Conservation (phyloP, 2,329 filamentous ascomycete species). For the Colletotrichum sp. region DNA sequence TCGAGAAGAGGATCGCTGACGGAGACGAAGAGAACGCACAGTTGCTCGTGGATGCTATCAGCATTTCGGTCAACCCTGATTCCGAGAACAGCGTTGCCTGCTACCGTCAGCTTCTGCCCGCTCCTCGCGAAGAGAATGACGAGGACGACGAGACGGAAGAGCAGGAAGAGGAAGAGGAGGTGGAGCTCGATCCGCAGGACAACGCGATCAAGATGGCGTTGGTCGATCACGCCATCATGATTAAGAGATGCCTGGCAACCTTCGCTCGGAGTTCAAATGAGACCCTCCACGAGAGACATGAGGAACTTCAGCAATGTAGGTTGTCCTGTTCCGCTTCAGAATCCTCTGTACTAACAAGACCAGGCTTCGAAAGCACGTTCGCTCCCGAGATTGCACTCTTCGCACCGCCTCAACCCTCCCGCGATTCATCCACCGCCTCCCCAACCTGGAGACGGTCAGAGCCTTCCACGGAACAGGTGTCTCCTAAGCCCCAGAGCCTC, state of each 20-base stretch:
- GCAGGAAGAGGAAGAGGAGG: slow-evolving; percentile 49
- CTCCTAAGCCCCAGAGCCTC: slow-evolving; percentile 33
- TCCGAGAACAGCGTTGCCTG: slow-evolving; percentile 79
- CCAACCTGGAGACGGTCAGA: slow-evolving; percentile 55
- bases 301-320: slow-evolving; percentile 71
- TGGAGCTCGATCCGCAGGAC: slow-evolving; percentile 66
- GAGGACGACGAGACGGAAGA: slow-evolving; percentile 45
- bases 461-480: slow-evolving; percentile 43
- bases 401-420: slow-evolving; percentile 51
- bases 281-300: slow-evolving; percentile 58
- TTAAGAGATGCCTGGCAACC: slow-evolving; percentile 79
- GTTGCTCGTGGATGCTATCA: slow-evolving; percentile 76
- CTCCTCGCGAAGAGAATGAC: slow-evolving; percentile 44
- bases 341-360: slow-evolving; percentile 4
- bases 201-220: slow-evolving; percentile 84
- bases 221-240: slow-evolving; percentile 85
- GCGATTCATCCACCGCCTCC: slow-evolving; percentile 47
- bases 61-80: slow-evolving; percentile 75
- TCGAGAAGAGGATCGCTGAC: slow-evolving; percentile 77
- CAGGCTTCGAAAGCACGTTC: slow-evolving; percentile 68
- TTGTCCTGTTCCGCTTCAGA: slow-evolving; percentile 22
- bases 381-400: slow-evolving; percentile 70
- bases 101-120: slow-evolving; percentile 77
- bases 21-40: slow-evolving; percentile 74
- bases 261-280: slow-evolving; percentile 70